A percentile compares a stretch with the other conserved stretches of the same genome.
Evolutionary conservation across 139 green algal species (phyloP).

Genomic region (Chlamydomonas incerta): DNA sequence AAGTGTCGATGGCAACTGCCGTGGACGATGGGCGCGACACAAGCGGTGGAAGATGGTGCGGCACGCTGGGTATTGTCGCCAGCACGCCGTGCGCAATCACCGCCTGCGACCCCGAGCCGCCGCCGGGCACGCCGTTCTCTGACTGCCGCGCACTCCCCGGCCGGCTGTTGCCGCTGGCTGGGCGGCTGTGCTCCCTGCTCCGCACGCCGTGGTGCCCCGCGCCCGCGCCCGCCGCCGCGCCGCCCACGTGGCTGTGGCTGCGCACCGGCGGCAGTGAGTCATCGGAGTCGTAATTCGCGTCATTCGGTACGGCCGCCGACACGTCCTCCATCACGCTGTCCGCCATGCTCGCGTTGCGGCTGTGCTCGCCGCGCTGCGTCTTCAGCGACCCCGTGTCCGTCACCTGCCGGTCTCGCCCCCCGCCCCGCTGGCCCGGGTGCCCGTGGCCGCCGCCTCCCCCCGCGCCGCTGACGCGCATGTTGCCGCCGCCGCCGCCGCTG

Average conservation of each 20-base stretch:
- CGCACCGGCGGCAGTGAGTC: constrained; percentile 17
- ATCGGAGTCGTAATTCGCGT: not conserved
- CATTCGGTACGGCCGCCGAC: not conserved
- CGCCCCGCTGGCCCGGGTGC: too few relatives aligned
- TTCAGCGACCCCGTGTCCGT: too few relatives aligned
- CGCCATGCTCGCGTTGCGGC: not conserved
- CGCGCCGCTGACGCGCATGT: not conserved
- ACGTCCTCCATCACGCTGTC: not conserved
- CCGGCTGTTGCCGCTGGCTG: constrained; percentile 9
- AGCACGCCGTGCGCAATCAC: not conserved
- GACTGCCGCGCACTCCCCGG: not conserved
- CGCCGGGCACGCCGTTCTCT: too few relatives aligned
- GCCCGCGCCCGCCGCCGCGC: not conserved
- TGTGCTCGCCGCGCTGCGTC: not conserved
- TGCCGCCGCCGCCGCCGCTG: not conserved
- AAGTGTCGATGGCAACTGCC: not conserved
- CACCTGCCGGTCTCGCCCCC: not conserved
- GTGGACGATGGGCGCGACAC: not conserved
- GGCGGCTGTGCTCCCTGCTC: not conserved
- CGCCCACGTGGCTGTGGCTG: not conserved
- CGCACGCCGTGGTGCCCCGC: not conserved
- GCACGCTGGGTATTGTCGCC: constrained; percentile 10
- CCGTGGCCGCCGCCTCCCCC: not conserved
- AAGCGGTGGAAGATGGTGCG: constrained; percentile 10
- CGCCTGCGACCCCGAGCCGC: not conserved